Evolutionary conservation across 139 green algal species (phyloP), one percentile per base, ranked within the genome.

Genomic region (Pseudopediastrum boryanum): DNA sequence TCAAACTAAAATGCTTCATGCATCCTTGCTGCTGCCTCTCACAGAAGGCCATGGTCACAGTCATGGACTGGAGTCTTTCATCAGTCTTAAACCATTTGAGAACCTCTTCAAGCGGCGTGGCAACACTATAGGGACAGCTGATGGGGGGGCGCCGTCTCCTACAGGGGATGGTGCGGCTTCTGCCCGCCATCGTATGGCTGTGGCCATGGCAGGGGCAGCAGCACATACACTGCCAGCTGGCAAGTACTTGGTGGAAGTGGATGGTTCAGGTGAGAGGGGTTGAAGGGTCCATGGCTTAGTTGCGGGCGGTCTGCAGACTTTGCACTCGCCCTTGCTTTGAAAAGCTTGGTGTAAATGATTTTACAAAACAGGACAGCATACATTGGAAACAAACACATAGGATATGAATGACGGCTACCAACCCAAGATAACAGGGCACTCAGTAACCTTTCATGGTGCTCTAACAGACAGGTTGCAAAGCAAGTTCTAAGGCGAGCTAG

Each of bases 231-330:
- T 80, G 73, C 42, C 52, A 9, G 39, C 73, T 12, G 73, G 73
- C 21, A 43, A 44, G 31, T 80, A 80, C 33, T 35, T 68, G 42
- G 59, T 80, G 43, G 73, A 80, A 44, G 73, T 80, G 31, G 73
- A 80, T 10, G 42, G 43, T 23, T 46, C 21, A 25, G 73, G 73
- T 78, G 39, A 58, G 71, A 35, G 64, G 27, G 19, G 64, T 52
- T 29, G 19, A 10, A 3, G 27, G 23, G 21, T 56, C 39, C 36
- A 19, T 35, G 27, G 5, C 35, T 70, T 35, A 13, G 36, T 7
- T 4, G 27, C 9, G 58, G 48, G 48, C 16, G 48, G 19, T n/a
- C 19, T 58, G 48, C 48, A n/a, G 48, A 58, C 48, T n/a, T n/a
- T 16, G 48, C 21, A 21, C 48, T 58, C 21, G 48, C 21, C 48